A percentile compares a stretch with the other conserved stretches of the same genome.
Evolutionary conservation across 805 yeast genomes (phyloP).

Genomic region (Saccharomycopsis synnaedendra): DNA sequence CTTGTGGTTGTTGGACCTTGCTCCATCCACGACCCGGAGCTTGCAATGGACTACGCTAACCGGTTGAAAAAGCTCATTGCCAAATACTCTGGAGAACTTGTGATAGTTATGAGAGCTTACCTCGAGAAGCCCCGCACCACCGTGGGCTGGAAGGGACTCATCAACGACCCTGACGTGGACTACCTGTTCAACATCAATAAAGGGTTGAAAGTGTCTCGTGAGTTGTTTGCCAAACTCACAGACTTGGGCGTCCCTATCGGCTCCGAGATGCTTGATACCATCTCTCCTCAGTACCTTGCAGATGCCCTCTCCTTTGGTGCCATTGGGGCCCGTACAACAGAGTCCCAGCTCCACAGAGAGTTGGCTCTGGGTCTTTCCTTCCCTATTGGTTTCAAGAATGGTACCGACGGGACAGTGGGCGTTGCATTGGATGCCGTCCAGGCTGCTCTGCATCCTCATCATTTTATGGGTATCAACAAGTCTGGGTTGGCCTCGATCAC

Average conservation of each 20-base stretch:
- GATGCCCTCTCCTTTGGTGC: constrained; percentile 96
- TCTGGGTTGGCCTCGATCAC: constrained; percentile 95
- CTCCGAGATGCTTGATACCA: constrained; percentile 95
- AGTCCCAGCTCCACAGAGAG: constrained; percentile 95
- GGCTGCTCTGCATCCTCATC: constrained; percentile 89
- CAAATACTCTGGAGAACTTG: constrained; percentile 60
- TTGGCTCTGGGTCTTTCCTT: constrained; percentile 92
- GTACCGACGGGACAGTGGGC: constrained; percentile 91
- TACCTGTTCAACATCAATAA: constrained; percentile 88
- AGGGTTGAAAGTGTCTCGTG: constrained; percentile 83
- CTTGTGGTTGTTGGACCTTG: constrained; percentile 94
- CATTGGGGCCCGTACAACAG: constrained; percentile 98
- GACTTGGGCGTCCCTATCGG: constrained; percentile 76
- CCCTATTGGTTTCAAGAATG: constrained; percentile 98
- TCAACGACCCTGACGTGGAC: constrained; percentile 94
- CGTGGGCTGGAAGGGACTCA: constrained; percentile 98
- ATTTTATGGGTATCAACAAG: constrained; percentile 88
- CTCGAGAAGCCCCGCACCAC: constrained; percentile 97
- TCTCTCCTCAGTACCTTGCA: constrained; percentile 89
- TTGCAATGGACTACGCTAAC: constrained; percentile 82
- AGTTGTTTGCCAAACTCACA: constrained; percentile 75
- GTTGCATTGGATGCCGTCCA: constrained; percentile 92
- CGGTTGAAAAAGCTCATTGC: constrained; percentile 48
- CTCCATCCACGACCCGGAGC: constrained; percentile 87
- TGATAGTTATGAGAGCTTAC: constrained; percentile 94